Base-by-base conservation (phyloP, 257 asterid species). In the Nicotiana sylvestris region DNA sequence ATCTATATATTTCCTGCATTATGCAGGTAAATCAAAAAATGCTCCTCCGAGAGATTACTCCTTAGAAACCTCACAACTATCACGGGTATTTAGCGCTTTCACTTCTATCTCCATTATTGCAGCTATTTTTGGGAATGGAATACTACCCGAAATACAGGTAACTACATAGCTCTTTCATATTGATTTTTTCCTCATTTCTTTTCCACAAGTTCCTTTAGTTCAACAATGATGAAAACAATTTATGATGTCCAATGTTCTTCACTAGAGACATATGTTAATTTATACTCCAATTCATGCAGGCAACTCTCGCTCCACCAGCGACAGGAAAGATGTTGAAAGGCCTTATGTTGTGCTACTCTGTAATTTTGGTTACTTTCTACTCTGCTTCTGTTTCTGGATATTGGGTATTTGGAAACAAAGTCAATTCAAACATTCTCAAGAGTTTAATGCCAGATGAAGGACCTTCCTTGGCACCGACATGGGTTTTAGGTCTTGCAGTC, bases 241-340 rank as follows among this genome's bases (percentile, higher is more conserved):
- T 30, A 25, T 13, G 43, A 49, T 74, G 80, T 74, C 62, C 80
- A 13, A 49, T 74, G 43, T 2, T 72, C 80, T 25, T 49, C 16
- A 2, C 21, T 74, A 13, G 43, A 74, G 61, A 49, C 21, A 0
- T 21, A 21, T 25, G 7, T 49, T 49, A 74, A 74, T 27, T 74
- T 7, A 39, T 74, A 74, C 49, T 78, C 27, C n/a, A 72, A 80
- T 51, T 49, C 69, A 33, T 60, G 46, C 92, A 96, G 99, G 99
- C 99, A 49, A 96, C 99, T 82, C 91, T 96, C 53, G 98, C 99
- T 81, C 96, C 99, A 61, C 99, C 99, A 3, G 97, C 96, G 17
- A 85, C 98, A 0, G 99, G 99, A 60, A 96, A 96, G 95, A 92
- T 96, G 97, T 85, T 89, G 86, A 96, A 94, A 90, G 98, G 99